Evolutionary conservation across 345 rosid species (phyloP).

Genomic region (Kandelia obovata): DNA sequence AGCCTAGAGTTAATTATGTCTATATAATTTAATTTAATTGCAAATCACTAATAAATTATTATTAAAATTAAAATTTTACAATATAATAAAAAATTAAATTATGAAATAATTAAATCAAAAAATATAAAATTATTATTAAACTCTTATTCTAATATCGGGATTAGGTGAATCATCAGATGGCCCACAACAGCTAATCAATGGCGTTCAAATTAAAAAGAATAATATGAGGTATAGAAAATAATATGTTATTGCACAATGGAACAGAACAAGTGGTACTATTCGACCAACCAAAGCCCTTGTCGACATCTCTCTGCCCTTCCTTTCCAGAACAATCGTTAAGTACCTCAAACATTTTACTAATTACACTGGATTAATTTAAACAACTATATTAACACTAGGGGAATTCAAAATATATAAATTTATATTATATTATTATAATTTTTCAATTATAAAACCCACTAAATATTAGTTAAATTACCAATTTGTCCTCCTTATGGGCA

Average conservation of each 20-base stretch:
- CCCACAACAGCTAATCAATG: constrained; percentile 22
- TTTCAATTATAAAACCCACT: no score
- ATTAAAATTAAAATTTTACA: no score
- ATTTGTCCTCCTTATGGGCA: no score
- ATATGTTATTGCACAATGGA: constrained; percentile 12
- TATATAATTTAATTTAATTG: no score
- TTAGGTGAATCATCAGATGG: constrained; percentile 15
- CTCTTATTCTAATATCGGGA: background rate
- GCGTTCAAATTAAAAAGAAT: background rate
- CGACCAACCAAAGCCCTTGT: constrained; percentile 18
- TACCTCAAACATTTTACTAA: background rate
- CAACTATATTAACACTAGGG: no score
- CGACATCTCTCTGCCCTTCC: constrained; percentile 23
- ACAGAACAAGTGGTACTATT: constrained; percentile 17
- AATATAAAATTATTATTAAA: no score
- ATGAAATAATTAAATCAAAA: no score
- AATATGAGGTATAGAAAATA: background rate
- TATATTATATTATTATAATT: background rate
- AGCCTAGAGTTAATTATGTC: no score
- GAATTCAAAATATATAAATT: background rate
- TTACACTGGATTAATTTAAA: background rate
- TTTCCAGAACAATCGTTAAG: constrained; percentile 35
- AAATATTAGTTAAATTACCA: no score
- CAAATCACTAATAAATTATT: no score
- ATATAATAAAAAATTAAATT: no score